phyloP scores from a whole-genome alignment of 2,329 filamentous ascomycete species.

The Xylariaceae sp. region DNA sequence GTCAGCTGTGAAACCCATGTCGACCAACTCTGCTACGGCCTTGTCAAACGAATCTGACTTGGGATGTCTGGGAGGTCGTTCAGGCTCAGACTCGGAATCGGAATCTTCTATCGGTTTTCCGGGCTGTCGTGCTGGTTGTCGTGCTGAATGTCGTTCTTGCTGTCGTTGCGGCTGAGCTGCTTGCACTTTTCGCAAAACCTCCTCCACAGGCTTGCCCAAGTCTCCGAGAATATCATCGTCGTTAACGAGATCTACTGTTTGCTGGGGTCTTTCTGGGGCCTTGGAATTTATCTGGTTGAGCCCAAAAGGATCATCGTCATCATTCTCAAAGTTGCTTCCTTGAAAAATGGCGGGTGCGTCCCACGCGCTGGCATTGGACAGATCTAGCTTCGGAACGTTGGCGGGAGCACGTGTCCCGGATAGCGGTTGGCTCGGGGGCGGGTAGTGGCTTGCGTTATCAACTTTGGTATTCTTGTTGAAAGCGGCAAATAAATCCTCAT shows the following conservation, averaged over 20 bases:
- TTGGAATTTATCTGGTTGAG: slow-evolving; percentile 57
- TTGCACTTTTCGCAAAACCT: slow-evolving; percentile 48
- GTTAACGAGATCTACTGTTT: slow-evolving; percentile 35
- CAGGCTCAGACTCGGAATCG: slow-evolving; percentile 43
- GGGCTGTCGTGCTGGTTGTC: slow-evolving; percentile 38
- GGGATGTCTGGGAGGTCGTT: slow-evolving; percentile 17
- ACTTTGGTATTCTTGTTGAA: slow-evolving; percentile 63
- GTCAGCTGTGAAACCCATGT: slow-evolving; percentile 88
- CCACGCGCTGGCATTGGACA: slow-evolving; percentile 53
- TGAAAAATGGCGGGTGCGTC: slow-evolving; percentile 32
- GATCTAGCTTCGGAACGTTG: slow-evolving; percentile 41
- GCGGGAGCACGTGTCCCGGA: slow-evolving; percentile 43
- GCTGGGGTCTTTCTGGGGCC: slow-evolving; percentile 26
- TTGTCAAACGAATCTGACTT: slow-evolving; percentile 62
- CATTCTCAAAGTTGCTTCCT: slow-evolving; percentile 35
- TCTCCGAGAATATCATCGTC: slow-evolving; percentile 63
- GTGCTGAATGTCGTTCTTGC: too few relatives aligned
- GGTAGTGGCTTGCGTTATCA: slow-evolving; percentile 60
- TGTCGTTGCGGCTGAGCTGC: slow-evolving; percentile 27
- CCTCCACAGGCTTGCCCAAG: slow-evolving; percentile 58
- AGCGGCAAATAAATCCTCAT: slow-evolving; percentile 62
- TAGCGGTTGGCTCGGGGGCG: slow-evolving; percentile 43
- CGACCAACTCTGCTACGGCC: slow-evolving; percentile 80
- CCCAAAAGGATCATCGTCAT: slow-evolving; percentile 88
- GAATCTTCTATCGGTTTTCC: slow-evolving; percentile 52